These are phyloP conservation scores for Pyricularia pennisetigena DNA, from an alignment of 2,329 filamentous ascomycete genomes.

Conservation along the genomic window DNA sequence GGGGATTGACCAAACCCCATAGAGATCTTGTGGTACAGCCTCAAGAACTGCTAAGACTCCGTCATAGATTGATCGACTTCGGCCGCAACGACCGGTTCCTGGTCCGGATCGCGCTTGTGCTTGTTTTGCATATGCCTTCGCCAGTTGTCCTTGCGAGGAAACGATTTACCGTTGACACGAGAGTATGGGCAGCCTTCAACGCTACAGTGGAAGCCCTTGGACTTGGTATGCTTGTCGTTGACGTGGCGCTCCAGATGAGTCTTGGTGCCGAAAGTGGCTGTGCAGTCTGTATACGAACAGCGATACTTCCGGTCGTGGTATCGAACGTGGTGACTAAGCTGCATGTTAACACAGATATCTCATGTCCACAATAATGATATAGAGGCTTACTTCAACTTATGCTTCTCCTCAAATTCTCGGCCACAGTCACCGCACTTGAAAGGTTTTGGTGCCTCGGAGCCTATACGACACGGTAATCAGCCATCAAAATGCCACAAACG, in stretches of 20 bases:
- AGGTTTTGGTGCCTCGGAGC: constrained; percentile 9
- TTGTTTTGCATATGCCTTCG: constrained; percentile 53
- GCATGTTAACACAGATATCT: neutral
- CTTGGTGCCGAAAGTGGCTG: constrained; percentile 47
- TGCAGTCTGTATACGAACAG: constrained; percentile 31
- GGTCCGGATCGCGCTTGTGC: constrained; percentile 27
- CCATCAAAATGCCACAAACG: neutral
- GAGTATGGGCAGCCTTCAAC: constrained; percentile 45
- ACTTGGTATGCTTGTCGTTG: constrained; percentile 52
- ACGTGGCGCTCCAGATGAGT: constrained; percentile 53
- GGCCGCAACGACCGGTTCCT: constrained; percentile 27
- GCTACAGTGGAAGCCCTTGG: constrained; percentile 49
- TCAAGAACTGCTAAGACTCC: neutral
- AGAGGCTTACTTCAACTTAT: constrained; percentile 44
- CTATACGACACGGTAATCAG: neutral
- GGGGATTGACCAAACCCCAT: too few species aligned
- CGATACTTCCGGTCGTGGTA: constrained; percentile 48
- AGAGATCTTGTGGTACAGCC: too few species aligned
- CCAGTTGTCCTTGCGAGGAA: constrained; percentile 54
- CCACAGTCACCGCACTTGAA: constrained; percentile 32
- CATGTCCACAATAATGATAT: neutral
- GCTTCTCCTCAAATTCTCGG: constrained; percentile 43
- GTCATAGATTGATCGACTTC: constrained; percentile 24
- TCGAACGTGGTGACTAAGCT: constrained; percentile 44
- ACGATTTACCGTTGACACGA: constrained; percentile 45